Conservation (phyloP, 2,329 filamentous ascomycete species). For the Neospermospora avenae region DNA sequence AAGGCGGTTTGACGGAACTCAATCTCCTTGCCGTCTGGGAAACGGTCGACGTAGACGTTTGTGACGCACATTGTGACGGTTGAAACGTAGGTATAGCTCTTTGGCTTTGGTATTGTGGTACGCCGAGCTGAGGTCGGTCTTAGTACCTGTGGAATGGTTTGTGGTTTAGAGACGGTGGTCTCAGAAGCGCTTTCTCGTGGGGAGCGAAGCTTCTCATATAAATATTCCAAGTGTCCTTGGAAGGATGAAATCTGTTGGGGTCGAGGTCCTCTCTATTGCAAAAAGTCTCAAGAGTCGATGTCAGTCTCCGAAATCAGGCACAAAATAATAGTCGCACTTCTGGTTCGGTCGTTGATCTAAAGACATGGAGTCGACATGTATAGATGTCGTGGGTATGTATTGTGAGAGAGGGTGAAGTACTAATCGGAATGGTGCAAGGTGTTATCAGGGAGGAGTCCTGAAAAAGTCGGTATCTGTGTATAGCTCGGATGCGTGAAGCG, state of each 20-base stretch:
- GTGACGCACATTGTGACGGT: conserved; percentile 49
- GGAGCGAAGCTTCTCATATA: conserved; percentile 6
- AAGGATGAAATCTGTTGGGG: conserved; percentile 15
- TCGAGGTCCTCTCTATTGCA: conserved; percentile 14
- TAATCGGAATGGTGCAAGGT: conserved; percentile 11
- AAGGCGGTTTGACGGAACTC: conserved; percentile 40
- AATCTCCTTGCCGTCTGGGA: conserved; percentile 43
- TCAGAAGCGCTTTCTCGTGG: conserved; percentile 7
- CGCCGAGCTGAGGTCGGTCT: conserved; percentile 13
- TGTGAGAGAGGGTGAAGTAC: conserved; percentile 18
- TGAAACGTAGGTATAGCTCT: conserved; percentile 20
- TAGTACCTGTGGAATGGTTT: conserved; percentile 9
- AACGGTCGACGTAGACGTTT: conserved; percentile 45
- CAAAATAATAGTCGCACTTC: conserved; percentile 28
- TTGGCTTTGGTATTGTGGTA: conserved; percentile 15
- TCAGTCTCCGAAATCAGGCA: conserved; percentile 34
- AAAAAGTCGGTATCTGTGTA: conserved; percentile 10
- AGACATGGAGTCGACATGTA: conserved; percentile 34
- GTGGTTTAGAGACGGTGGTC: background rate
- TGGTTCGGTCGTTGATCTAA: conserved; percentile 29
- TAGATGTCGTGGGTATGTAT: conserved; percentile 17
- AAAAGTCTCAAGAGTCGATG: conserved; percentile 11
- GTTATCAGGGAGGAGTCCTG: conserved; percentile 3
- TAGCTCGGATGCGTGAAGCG: background rate
- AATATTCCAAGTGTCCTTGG: conserved; percentile 9